phyloP scores from a whole-genome alignment of 108 stramenopile genomes.

The Phaeodactylum tricornutum region DNA sequence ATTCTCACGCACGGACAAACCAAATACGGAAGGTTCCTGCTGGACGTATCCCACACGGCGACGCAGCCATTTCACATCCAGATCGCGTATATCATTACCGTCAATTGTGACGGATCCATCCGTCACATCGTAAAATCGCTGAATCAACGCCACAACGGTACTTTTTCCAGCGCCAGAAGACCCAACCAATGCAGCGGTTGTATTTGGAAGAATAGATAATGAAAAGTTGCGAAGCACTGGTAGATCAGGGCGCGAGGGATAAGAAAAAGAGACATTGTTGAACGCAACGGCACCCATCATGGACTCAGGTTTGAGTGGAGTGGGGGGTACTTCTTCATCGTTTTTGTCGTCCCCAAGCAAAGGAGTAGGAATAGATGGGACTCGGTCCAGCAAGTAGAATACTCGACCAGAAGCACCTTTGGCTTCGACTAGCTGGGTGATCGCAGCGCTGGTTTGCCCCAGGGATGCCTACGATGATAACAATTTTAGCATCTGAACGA shows the following conservation, averaged over 20 bases:
- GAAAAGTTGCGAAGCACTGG: slow-evolving; percentile 42
- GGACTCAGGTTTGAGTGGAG: slow-evolving; percentile 1
- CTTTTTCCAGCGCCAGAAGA: slow-evolving; percentile 67
- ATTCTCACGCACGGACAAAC: slow-evolving; percentile 67
- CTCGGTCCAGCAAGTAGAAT: slow-evolving; percentile 54
- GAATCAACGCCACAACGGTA: slow-evolving; percentile 64
- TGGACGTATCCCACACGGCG: slow-evolving; percentile 65
- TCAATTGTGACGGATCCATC: slow-evolving; percentile 58
- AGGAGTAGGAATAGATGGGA: slow-evolving; percentile 39
- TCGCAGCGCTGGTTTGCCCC: slow-evolving; percentile 20
- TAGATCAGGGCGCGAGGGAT: slow-evolving; percentile 67
- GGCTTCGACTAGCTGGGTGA: slow-evolving; percentile 41
- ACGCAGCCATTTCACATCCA: slow-evolving; percentile 59
- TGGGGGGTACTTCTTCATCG: too few species aligned
- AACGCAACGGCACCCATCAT: slow-evolving; percentile 32
- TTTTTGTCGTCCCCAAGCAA: too few species aligned
- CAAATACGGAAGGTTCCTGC: slow-evolving; percentile 83
- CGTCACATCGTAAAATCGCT: slow-evolving; percentile 73
- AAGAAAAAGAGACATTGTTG: slow-evolving; percentile 69
- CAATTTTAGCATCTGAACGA: too few species aligned
- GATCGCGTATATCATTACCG: slow-evolving; percentile 47
- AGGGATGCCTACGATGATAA: too few species aligned
- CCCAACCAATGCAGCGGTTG: slow-evolving; percentile 74
- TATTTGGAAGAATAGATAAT: slow-evolving; percentile 21
- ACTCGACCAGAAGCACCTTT: slow-evolving; percentile 51